Evolutionary conservation across 345 rosid genomes (phyloP).

Genomic region (Psidium guajava): DNA sequence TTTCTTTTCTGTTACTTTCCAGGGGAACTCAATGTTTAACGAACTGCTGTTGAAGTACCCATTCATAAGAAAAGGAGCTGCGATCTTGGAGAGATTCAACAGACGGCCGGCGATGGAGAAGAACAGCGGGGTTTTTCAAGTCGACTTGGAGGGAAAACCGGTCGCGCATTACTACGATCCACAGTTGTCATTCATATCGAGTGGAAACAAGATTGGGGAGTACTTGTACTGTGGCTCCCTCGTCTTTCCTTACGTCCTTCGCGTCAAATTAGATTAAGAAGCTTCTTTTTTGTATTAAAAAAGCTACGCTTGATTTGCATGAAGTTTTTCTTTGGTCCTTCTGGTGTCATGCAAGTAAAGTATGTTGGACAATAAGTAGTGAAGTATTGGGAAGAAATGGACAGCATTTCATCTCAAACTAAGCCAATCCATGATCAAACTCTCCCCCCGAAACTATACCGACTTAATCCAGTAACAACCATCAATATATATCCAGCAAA

Average conservation of each 20-base stretch:
- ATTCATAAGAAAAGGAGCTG: slow-evolving; percentile 27
- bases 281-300: background rate
- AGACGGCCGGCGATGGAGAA: background rate
- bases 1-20: background rate
- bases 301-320: background rate
- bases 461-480: no score
- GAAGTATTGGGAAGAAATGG: no score
- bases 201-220: slow-evolving; percentile 39
- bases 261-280: slow-evolving; percentile 13
- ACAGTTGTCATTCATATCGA: slow-evolving; percentile 14
- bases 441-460: no score
- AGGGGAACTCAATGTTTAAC: slow-evolving; percentile 12
- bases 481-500: no score
- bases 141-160: slow-evolving; percentile 54
- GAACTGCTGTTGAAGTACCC: slow-evolving; percentile 23
- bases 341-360: background rate
- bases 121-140: slow-evolving; percentile 40
- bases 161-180: slow-evolving; percentile 40
- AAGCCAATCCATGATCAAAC: no score
- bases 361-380: background rate
- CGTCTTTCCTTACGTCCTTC: slow-evolving; percentile 16
- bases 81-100: slow-evolving; percentile 12
- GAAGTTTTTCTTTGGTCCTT: background rate
- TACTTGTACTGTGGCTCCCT: slow-evolving; percentile 46
- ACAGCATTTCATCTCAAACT: no score